Conservation (phyloP, 352 stramenopile species). For the Pythium phragmiticola region DNA sequence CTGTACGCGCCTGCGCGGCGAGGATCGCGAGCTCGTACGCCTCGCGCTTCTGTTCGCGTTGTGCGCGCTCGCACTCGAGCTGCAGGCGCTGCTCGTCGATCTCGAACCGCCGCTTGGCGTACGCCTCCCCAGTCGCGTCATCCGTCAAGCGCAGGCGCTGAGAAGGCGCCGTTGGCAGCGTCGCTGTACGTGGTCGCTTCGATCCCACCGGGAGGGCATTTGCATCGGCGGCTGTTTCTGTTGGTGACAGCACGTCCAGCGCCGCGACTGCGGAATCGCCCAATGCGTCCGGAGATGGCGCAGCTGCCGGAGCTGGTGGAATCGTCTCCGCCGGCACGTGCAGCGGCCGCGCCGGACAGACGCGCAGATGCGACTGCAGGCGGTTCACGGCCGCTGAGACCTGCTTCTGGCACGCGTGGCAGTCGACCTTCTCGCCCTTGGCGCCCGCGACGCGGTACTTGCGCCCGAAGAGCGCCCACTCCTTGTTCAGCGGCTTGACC, state of each 20-base stretch:
- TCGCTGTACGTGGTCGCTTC: not conserved
- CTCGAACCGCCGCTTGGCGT: conserved; percentile 42
- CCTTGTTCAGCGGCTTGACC: conserved; percentile 61
- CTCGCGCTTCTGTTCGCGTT: conserved; percentile 44
- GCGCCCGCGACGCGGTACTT: conserved; percentile 54
- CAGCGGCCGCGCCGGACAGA: conserved; percentile 42
- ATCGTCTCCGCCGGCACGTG: not conserved
- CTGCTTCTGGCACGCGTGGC: conserved; percentile 59
- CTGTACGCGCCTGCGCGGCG: conserved; percentile 38
- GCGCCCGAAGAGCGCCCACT: conserved; percentile 65
- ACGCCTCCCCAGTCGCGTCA: not conserved
- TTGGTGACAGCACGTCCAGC: not conserved
- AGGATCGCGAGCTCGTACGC: conserved; percentile 46
- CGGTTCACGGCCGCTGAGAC: conserved; percentile 60
- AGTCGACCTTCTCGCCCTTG: conserved; percentile 66
- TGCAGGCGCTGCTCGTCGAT: conserved; percentile 58
- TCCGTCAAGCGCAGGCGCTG: not conserved
- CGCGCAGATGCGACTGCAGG: conserved; percentile 61
- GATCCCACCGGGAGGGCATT: not conserved
- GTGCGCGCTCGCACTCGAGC: conserved; percentile 45
- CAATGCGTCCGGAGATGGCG: not conserved
- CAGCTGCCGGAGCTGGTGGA: not conserved
- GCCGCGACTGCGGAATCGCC: not conserved
- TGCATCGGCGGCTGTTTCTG: not conserved
- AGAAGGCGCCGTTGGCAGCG: not conserved